Conservation (phyloP, 2,329 filamentous ascomycete genomes). For the Alternaria sp. region DNA sequence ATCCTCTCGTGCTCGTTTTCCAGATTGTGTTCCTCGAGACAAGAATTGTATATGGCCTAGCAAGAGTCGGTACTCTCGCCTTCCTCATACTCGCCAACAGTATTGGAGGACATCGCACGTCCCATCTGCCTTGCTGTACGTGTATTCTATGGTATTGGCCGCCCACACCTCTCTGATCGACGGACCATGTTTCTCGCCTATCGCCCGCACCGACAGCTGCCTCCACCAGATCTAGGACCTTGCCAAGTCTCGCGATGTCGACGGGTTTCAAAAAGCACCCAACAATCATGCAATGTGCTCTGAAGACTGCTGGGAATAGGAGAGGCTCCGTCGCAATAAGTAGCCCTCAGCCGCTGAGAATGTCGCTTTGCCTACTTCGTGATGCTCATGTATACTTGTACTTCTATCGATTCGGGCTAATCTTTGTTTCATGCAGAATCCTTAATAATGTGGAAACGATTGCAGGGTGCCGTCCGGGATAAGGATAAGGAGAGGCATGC, state of each 20-base stretch:
- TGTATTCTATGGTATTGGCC: neutral
- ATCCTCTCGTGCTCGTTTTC: neutral
- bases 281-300: constrained; percentile 2
- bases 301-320: neutral
- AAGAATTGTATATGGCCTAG: neutral
- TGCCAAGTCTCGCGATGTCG: constrained; percentile 9
- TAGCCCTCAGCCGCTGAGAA: neutral
- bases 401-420: constrained; percentile 31
- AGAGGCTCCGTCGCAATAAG: neutral
- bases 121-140: neutral
- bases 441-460: constrained; percentile 62
- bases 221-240: neutral
- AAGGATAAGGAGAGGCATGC: constrained; percentile 54
- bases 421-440: constrained; percentile 35
- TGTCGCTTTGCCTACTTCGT: constrained; percentile 4
- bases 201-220: constrained; percentile 5
- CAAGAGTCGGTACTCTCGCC: neutral
- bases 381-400: constrained; percentile 18
- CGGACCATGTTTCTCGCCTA: constrained; percentile 12
- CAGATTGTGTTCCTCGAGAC: neutral
- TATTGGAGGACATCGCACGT: neutral
- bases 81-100: neutral
- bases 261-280: constrained; percentile 1
- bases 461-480: constrained; percentile 55
- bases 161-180: constrained; percentile 6